phyloP scores from a whole-genome alignment of 75 land plant species.

The Sequoia sempervirens region DNA sequence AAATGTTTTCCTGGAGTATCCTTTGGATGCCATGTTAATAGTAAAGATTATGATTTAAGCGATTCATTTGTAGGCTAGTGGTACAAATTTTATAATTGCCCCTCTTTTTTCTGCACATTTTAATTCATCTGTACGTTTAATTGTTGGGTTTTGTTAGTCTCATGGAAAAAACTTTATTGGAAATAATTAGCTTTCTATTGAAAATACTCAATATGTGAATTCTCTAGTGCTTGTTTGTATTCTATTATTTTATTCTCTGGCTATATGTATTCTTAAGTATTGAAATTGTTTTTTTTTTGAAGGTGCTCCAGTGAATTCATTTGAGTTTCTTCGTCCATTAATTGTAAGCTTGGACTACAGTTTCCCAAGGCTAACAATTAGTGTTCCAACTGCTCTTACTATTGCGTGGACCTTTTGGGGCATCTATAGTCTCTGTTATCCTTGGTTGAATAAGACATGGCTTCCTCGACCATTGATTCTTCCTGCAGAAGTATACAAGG shows the following conservation, averaged over 20 bases:
- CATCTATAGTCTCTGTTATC: constrained; percentile 66
- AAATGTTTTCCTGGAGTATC: neutral
- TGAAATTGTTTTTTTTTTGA: constrained; percentile 7
- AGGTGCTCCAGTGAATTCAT: constrained; percentile 81
- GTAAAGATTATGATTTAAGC: neutral
- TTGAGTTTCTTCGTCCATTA: constrained; percentile 68
- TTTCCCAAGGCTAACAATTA: constrained; percentile 44
- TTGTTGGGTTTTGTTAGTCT: neutral
- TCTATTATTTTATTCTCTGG: neutral
- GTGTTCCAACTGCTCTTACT: constrained; percentile 51
- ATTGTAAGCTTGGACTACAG: constrained; percentile 59
- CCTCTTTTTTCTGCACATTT: neutral
- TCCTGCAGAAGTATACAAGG: constrained; percentile 95
- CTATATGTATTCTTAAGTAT: neutral
- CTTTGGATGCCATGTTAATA: neutral
- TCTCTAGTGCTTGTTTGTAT: neutral
- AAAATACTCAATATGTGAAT: neutral
- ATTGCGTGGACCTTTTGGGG: constrained; percentile 45
- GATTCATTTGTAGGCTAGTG: neutral
- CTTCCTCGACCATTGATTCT: constrained; percentile 80
- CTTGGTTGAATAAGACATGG: constrained; percentile 73
- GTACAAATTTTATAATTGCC: neutral
- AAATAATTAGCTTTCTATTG: neutral
- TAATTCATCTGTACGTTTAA: neutral
- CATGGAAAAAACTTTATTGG: neutral